Percentiles rank a stretch among this genome's conserved stretches.
Conservation (phyloP, 2,329 filamentous ascomycete species). For the Gnomoniopsis smithogilvyi region DNA sequence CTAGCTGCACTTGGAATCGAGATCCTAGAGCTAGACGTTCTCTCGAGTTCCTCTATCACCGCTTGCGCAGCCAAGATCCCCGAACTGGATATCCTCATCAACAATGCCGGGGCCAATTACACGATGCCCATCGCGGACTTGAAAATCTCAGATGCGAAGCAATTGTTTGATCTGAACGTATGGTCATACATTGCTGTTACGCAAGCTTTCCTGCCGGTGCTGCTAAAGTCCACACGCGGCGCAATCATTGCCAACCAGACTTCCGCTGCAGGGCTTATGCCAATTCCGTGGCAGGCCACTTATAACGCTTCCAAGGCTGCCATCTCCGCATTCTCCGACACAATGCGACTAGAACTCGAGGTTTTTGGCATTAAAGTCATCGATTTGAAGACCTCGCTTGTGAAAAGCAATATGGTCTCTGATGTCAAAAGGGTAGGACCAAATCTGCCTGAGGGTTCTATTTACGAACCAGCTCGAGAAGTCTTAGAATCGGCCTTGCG, state of each 20-base stretch:
- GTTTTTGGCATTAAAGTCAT: slow-evolving; percentile 33
- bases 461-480: background rate
- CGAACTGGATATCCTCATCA: slow-evolving; percentile 8
- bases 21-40: slow-evolving; percentile 39
- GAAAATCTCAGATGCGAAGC: slow-evolving; percentile 10
- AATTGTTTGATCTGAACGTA: slow-evolving; percentile 26
- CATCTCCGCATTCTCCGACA: background rate
- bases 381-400: slow-evolving; percentile 29
- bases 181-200: slow-evolving; percentile 24
- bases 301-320: slow-evolving; percentile 11
- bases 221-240: slow-evolving; percentile 18
- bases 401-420: slow-evolving; percentile 24
- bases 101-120: slow-evolving; percentile 15
- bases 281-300: background rate
- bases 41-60: slow-evolving; percentile 30
- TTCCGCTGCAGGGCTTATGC: background rate
- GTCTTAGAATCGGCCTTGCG: background rate
- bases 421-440: background rate
- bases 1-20: slow-evolving; percentile 31
- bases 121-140: slow-evolving; percentile 24
- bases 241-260: slow-evolving; percentile 9
- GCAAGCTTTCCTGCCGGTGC: slow-evolving; percentile 22
- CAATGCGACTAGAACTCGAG: slow-evolving; percentile 36
- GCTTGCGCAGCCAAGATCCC: slow-evolving; percentile 22
- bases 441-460: background rate